Evolutionary conservation across 495 filamentous ascomycete genomes (phyloP).

Genomic region (Zalerion maritima): DNA sequence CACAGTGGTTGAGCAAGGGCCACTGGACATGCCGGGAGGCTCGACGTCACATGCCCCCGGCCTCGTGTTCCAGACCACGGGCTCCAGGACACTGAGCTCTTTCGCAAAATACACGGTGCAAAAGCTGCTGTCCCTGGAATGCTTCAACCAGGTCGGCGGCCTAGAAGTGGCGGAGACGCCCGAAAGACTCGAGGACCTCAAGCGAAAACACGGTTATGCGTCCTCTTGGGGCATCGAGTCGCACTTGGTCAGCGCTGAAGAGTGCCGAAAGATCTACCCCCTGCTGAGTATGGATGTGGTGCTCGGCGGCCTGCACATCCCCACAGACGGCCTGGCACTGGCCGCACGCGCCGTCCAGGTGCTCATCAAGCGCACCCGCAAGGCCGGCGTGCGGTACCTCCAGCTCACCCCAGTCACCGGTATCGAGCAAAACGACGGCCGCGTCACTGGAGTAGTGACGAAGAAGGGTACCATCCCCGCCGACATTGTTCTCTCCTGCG

Average conservation of each 20-base stretch:
- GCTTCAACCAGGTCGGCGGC: slow-evolving; percentile 37
- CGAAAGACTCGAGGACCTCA: slow-evolving; percentile 32
- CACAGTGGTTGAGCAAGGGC: slow-evolving; percentile 40
- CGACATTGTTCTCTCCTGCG: slow-evolving; percentile 36
- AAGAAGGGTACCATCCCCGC: slow-evolving; percentile 25
- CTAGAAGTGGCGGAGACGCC: slow-evolving; percentile 36
- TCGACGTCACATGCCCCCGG: slow-evolving; percentile 40
- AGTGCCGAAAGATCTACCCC: slow-evolving; percentile 29
- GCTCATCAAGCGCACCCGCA: slow-evolving; percentile 30
- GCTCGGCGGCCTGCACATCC: slow-evolving; percentile 32
- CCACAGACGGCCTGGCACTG: slow-evolving; percentile 35
- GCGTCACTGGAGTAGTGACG: slow-evolving; percentile 31
- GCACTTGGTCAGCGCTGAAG: slow-evolving; percentile 24
- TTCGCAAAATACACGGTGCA: slow-evolving; percentile 34
- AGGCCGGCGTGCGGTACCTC: slow-evolving; percentile 33
- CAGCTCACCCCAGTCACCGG: slow-evolving; percentile 30
- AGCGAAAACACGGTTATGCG: slow-evolving; percentile 36
- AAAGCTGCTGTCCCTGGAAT: slow-evolving; percentile 31
- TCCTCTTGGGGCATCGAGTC: slow-evolving; percentile 32
- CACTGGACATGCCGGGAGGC: slow-evolving; percentile 34
- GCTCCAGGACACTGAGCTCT: slow-evolving; percentile 35
- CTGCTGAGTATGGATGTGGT: slow-evolving; percentile 29
- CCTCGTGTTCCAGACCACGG: slow-evolving; percentile 35
- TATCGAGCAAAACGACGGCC: slow-evolving; percentile 18
- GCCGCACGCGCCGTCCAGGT: slow-evolving; percentile 34